Base-by-base conservation (phyloP, 768 basidiomycete genomes). In the Boletus sp. region DNA sequence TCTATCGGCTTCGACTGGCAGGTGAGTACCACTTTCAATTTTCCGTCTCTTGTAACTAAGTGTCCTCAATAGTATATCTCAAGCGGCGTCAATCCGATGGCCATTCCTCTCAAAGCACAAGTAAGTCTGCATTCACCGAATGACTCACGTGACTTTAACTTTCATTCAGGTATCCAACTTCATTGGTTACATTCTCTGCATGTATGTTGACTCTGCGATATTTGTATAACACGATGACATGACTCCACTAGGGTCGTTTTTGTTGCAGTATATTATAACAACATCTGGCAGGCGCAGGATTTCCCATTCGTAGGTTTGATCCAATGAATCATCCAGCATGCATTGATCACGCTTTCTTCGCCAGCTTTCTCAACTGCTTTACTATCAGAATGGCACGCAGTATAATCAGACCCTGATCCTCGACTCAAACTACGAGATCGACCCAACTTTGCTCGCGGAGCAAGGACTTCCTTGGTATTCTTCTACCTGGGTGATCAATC, bases 1-100 rank as follows among this genome's bases (percentile, higher is more conserved):
- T 81, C 80, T 35, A 55, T 89, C 41, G 82, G 82, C n/a, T 79
- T 88, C 46, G 87, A 88, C 62, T 89, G 70, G 70, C 69, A 71
- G 62, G 71, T 64, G 37, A 20, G 77, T n/a, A 61, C 78, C 59
- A 58, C 42, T 17, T 32, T 6, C 6, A 24, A n/a, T 9, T 17
- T 40, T 59, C 2, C 37, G n/a, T 47, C n/a, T 45, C 11, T 44
- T 17, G 12, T 40, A 15, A 41, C 35, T n/a, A 4, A 52, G 2
- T 24, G 11, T 45, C 15, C 10, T 49, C 24, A 28, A 9, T 20
- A 72, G 69, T 72, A 70, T 41, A 66, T 70, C 44, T 50, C 64
- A 0, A 47, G 64, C 2, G 71, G 73, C 42, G 47, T 66, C 45
- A 83, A 83, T 51, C 83, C 83, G 1, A 73, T 84, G 69, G 66